These are phyloP conservation scores for Trypanosoma scelopori DNA, from an alignment of 208 protist species.

Conservation along the genomic window DNA sequence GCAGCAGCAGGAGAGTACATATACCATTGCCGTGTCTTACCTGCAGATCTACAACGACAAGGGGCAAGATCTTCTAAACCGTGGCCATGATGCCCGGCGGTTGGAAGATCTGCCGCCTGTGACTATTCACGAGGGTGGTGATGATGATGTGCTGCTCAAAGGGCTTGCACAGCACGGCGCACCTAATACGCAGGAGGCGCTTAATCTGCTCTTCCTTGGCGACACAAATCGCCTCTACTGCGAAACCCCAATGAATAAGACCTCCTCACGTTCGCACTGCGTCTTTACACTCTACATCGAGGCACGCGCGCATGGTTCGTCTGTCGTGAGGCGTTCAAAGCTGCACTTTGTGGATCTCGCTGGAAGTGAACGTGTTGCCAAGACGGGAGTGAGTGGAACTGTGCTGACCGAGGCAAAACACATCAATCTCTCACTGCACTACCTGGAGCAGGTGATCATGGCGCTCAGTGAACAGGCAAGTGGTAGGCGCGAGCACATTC, in stretches of 20 bases:
- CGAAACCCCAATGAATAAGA: slow-evolving; percentile 93
- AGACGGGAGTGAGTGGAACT: slow-evolving; percentile 76
- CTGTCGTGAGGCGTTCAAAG: slow-evolving; percentile 64
- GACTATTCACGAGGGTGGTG: slow-evolving; percentile 65
- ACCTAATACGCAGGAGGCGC: slow-evolving; percentile 67
- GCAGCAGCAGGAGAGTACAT: slow-evolving; percentile 30
- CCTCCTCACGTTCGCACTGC: slow-evolving; percentile 92
- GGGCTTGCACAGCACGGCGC: slow-evolving; percentile 69
- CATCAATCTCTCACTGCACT: slow-evolving; percentile 93
- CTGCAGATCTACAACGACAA: slow-evolving; percentile 93
- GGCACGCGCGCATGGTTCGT: slow-evolving; percentile 43
- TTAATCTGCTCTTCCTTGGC: slow-evolving; percentile 85
- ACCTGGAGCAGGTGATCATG: slow-evolving; percentile 87
- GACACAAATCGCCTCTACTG: slow-evolving; percentile 87
- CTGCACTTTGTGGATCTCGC: slow-evolving; percentile 93
- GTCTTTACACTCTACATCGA: slow-evolving; percentile 87
- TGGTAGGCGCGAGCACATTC: slow-evolving; percentile 86
- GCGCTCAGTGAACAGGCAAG: slow-evolving; percentile 81
- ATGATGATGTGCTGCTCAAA: slow-evolving; percentile 56
- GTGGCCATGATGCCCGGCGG: slow-evolving; percentile 84
- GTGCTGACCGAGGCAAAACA: slow-evolving; percentile 79
- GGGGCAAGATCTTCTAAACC: slow-evolving; percentile 87
- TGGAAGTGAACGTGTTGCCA: slow-evolving; percentile 89
- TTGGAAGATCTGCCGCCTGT: slow-evolving; percentile 69
- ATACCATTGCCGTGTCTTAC: slow-evolving; percentile 67